A percentile compares a stretch with the other conserved stretches of the same genome.
Evolutionary conservation across 805 yeast species (phyloP).

Genomic region (Tetrapisispora phaffii): DNA sequence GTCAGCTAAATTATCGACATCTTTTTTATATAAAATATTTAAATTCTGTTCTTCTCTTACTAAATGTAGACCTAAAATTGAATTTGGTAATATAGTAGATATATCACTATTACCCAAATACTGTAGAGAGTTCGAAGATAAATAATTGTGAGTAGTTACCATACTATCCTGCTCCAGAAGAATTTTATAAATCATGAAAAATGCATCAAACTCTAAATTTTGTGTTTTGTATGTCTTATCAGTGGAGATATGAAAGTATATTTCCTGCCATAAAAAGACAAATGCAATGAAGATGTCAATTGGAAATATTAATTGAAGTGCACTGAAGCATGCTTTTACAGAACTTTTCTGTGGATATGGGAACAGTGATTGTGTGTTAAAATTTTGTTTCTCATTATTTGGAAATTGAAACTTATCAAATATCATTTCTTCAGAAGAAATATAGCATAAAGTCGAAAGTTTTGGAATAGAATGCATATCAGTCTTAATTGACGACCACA

Average conservation of each 20-base stretch:
- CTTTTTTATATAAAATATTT: constrained; percentile 35
- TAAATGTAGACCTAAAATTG: constrained; percentile 61
- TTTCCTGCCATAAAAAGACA: constrained; percentile 19
- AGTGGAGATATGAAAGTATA: constrained; percentile 5
- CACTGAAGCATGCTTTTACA: constrained; percentile 13
- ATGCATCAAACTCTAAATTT: background rate
- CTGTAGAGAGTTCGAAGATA: background rate
- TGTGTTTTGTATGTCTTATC: too few relatives aligned
- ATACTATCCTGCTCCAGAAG: background rate
- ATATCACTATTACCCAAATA: background rate
- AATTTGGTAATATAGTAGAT: constrained; percentile 37
- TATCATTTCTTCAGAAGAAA: constrained; percentile 29
- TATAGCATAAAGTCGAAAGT: constrained; percentile 38
- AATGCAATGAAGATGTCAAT: constrained; percentile 9
- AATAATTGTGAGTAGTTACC: background rate
- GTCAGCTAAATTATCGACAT: constrained; percentile 36
- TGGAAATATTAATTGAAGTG: constrained; percentile 15
- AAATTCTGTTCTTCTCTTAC: constrained; percentile 66
- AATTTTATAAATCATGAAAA: constrained; percentile 7
- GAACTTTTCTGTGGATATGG: constrained; percentile 9
- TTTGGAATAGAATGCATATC: constrained; percentile 16
- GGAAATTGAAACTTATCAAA: constrained; percentile 26
- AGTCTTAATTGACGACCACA: background rate
- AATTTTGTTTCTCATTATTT: constrained; percentile 11
- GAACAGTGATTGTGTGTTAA: constrained; percentile 5